A percentile compares a stretch with the other conserved stretches of the same genome.
Evolutionary conservation across 768 basidiomycete genomes (phyloP).

Genomic region (Agrocybe praecox): DNA sequence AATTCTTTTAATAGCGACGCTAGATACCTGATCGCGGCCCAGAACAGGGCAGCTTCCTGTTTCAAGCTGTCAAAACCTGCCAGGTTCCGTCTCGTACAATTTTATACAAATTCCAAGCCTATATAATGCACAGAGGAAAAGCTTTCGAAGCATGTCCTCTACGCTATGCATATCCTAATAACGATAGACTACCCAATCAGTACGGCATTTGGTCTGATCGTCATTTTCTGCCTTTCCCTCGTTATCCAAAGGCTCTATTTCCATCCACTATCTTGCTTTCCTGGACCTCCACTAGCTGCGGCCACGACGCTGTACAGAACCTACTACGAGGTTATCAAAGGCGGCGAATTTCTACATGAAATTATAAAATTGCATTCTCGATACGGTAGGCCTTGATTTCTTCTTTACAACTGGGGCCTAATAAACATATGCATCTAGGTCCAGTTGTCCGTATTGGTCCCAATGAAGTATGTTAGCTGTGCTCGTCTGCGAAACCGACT

Average conservation of each 20-base stretch:
- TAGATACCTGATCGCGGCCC: conserved; percentile 8
- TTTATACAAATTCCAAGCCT: background rate
- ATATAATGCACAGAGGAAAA: conserved; percentile 5
- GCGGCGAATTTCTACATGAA: conserved; percentile 32
- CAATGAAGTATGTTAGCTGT: conserved; percentile 31
- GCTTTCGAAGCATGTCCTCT: background rate
- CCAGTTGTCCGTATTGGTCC: conserved; percentile 41
- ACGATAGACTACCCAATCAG: conserved; percentile 3
- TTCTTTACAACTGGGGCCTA: background rate
- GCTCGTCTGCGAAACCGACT: background rate
- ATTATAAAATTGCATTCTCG: conserved; percentile 30
- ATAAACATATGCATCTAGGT: conserved; percentile 23
- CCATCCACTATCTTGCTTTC: conserved; percentile 34
- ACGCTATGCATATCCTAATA: conserved; percentile 7
- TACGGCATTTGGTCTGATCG: background rate
- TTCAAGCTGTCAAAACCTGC: conserved; percentile 13
- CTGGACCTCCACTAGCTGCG: conserved; percentile 37
- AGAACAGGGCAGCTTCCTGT: conserved; percentile 1
- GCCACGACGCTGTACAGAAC: conserved; percentile 31
- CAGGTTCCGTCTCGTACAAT: conserved; percentile 2
- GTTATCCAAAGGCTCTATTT: conserved; percentile 28
- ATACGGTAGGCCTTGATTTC: conserved; percentile 27
- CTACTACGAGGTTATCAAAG: conserved; percentile 35
- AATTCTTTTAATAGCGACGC: conserved; percentile 9
- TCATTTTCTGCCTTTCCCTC: conserved; percentile 10